Conservation (phyloP, 768 basidiomycete species). For the Suillus brevipes region DNA sequence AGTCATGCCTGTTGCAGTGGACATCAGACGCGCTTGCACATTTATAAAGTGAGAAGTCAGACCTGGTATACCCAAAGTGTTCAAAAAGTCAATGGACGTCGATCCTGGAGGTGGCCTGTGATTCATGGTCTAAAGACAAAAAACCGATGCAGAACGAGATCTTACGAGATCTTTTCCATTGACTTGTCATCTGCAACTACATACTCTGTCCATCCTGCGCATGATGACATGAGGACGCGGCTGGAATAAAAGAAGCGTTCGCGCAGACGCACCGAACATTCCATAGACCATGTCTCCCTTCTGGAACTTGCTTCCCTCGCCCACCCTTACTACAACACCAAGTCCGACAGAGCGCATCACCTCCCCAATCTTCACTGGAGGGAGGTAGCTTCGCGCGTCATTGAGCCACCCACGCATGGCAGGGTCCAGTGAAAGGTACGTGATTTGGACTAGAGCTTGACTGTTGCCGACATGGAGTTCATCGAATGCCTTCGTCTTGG, state of each 20-base stretch:
- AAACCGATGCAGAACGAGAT: constrained; percentile 3
- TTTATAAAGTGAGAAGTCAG: constrained; percentile 17
- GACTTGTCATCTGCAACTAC: constrained; percentile 56
- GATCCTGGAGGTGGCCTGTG: constrained; percentile 59
- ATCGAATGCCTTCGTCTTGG: constrained; percentile 51
- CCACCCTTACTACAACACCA: constrained; percentile 63
- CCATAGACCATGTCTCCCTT: constrained; percentile 74
- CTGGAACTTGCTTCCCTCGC: constrained; percentile 51
- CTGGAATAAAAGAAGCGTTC: not conserved
- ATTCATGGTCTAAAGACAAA: not conserved
- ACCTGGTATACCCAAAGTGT: constrained; percentile 77
- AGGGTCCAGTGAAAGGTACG: constrained; percentile 82
- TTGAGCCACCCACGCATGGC: constrained; percentile 86
- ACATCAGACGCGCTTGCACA: not conserved
- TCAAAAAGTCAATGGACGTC: constrained; percentile 74
- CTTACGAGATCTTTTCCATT: constrained; percentile 58
- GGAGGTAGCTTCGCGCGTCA: constrained; percentile 69
- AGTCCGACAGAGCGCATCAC: constrained; percentile 75
- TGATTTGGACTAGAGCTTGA: constrained; percentile 73
- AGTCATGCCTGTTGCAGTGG: constrained; percentile 60
- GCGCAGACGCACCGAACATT: constrained; percentile 48
- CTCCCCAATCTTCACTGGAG: constrained; percentile 71
- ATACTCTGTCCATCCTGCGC: constrained; percentile 77
- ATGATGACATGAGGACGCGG: not conserved
- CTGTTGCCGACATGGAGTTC: constrained; percentile 49